Base-by-base conservation (phyloP, 148 eudicot genomes). In the Rhododendron kiyosumense region DNA sequence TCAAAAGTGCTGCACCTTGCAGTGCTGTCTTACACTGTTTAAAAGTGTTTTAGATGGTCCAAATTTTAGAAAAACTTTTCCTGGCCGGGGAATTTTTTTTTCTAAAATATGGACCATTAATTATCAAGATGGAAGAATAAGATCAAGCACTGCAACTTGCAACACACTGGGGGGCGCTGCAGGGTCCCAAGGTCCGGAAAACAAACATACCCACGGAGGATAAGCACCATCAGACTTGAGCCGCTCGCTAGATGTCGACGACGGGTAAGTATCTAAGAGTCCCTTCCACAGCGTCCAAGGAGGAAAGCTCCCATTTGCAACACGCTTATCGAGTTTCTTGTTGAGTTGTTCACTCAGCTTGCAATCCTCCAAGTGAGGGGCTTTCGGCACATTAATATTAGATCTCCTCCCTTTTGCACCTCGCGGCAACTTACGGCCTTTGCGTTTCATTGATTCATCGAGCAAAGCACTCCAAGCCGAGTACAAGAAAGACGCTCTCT, bases 231-330 rank as follows among this genome's bases (percentile, higher is more conserved):
- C 89, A 30, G 93, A 89, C 52, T 82, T 88, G 75, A 88, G 89
- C 65, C 91, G 88, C 49, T 91, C 91, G 76, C 94, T 94, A 3
- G 54, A 73, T 7, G 89, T 17, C 20, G 85, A 83, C 2, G 81
- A 71, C 9, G 92, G 90, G 86, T 88, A 91, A 2, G 86, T 73
- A 81, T 94, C 94, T 84, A 95, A 86, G 38, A 85, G 86, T 24
- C 99, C 99, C 85, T 92, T 93, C 99, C 99, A 94, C 69, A 93
- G 85, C 22, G 98, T 94, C 99, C 99, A 97, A 18, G 96, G 95
- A 43, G 99, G 99, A 78, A 92, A 91, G 46, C 84, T 91, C 59
- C 87, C 88, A 1, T 90, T 89, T 6, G 81, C 91, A 73, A 81
- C 65, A 17, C 93, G 98, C 15, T 79, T 90, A 90, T 97, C 98